Evolutionary conservation across 1,284 basidiomycete species (phyloP).

Genomic region (Leccinum fallax): DNA sequence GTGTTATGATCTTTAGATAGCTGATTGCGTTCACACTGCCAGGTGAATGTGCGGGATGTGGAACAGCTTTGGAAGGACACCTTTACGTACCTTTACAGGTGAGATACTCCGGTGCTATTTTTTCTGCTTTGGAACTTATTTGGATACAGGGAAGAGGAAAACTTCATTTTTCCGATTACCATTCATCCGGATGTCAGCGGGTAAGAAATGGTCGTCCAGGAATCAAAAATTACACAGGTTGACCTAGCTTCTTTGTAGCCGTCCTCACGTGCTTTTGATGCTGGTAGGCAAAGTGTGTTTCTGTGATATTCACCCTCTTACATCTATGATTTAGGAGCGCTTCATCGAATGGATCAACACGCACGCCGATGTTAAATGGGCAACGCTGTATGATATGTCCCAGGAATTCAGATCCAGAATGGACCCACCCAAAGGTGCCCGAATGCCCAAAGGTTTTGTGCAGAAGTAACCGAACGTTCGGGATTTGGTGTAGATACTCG

Average conservation of each 20-base stretch:
- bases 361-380: slow-evolving; percentile 74
- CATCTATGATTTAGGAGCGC: slow-evolving; percentile 51
- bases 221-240: neutral
- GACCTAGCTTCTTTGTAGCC: slow-evolving; percentile 28
- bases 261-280: slow-evolving; percentile 70
- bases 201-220: slow-evolving; percentile 37
- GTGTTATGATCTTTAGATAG: slow-evolving; percentile 37
- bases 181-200: slow-evolving; percentile 82
- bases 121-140: slow-evolving; percentile 7
- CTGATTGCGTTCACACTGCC: slow-evolving; percentile 1
- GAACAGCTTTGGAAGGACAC: slow-evolving; percentile 80
- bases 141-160: slow-evolving; percentile 58
- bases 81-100: slow-evolving; percentile 71
- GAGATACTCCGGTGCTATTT: slow-evolving; percentile 1
- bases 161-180: slow-evolving; percentile 77
- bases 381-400: slow-evolving; percentile 70
- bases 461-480: slow-evolving; percentile 4
- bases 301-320: neutral
- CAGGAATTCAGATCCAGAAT: slow-evolving; percentile 51
- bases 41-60: slow-evolving; percentile 71
- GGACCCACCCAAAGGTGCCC: slow-evolving; percentile 37
- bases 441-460: slow-evolving; percentile 48
- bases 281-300: slow-evolving; percentile 44
- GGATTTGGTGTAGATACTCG: slow-evolving; percentile 15
- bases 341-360: slow-evolving; percentile 81